phyloP scores from a whole-genome alignment of 306 rosid genomes.

The Begonia fuchsioides region DNA sequence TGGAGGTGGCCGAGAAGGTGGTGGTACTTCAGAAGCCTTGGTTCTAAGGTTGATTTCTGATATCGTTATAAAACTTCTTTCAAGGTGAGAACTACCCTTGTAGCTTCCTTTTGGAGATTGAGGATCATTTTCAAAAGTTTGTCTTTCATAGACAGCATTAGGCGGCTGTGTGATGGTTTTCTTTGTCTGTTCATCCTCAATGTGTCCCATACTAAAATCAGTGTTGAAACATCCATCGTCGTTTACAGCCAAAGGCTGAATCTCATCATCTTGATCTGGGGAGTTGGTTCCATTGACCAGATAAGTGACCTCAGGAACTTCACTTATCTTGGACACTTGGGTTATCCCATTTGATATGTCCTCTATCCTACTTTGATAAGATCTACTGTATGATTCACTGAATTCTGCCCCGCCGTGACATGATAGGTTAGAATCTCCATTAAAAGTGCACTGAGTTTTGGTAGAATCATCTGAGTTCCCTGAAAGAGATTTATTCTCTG shows the following conservation, averaged over 20 bases:
- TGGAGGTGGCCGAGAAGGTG: conserved; percentile 89
- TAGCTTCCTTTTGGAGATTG: conserved; percentile 18
- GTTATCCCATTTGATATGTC: conserved; percentile 23
- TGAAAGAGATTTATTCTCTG: conserved; percentile 45
- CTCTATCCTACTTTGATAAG: conserved; percentile 18
- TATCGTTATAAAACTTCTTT: conserved; percentile 40
- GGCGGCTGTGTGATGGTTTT: conserved; percentile 16
- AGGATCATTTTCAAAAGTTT: conserved; percentile 13
- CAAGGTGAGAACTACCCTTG: conserved; percentile 22
- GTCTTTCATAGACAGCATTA: conserved; percentile 21
- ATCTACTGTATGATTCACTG: conserved; percentile 41
- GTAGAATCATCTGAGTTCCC: conserved; percentile 47
- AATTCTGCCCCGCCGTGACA: conserved; percentile 44
- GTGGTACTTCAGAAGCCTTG: conserved; percentile 60
- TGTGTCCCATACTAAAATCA: conserved; percentile 29
- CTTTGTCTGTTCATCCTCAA: conserved; percentile 30
- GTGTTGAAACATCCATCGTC: conserved; percentile 40
- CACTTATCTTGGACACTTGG: conserved; percentile 22
- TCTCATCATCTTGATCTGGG: conserved; percentile 7
- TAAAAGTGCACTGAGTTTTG: conserved; percentile 28
- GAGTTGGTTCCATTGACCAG: conserved; percentile 30
- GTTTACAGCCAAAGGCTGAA: too few species aligned
- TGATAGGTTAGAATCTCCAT: conserved; percentile 28
- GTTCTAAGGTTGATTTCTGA: conserved; percentile 76
- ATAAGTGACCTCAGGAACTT: conserved; percentile 34